Evolutionary conservation across 208 protist species (phyloP).

Genomic region (Leishmania lainsoni): DNA sequence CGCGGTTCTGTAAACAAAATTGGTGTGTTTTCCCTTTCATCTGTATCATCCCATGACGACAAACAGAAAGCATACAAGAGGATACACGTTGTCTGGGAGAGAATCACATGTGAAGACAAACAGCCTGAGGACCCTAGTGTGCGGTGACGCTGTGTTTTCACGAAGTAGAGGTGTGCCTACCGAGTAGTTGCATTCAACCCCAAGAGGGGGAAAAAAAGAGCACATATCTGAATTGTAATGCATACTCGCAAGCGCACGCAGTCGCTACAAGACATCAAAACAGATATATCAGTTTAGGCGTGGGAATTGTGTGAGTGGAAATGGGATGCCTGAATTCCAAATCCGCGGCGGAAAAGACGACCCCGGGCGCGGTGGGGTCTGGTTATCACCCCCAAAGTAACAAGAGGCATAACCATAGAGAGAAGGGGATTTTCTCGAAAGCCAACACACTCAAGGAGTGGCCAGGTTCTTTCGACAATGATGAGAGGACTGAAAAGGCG

Average conservation of each 20-base stretch:
- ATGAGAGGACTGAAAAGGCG: slow-evolving; percentile 1
- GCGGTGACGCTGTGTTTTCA: slow-evolving; percentile 1
- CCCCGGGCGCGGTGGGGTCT: not conserved
- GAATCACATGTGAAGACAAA: not conserved
- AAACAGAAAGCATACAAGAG: slow-evolving; percentile 1
- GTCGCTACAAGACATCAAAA: not conserved
- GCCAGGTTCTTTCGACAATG: slow-evolving; percentile 2
- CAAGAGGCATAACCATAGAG: not conserved
- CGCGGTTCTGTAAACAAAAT: not conserved
- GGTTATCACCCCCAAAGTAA: slow-evolving; percentile 15
- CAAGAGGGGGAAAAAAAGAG: not conserved
- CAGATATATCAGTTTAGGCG: not conserved
- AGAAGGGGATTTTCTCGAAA: slow-evolving; percentile 12
- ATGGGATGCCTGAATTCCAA: slow-evolving; percentile 72
- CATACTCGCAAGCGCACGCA: not conserved
- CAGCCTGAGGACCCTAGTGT: not conserved
- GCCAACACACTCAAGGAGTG: slow-evolving; percentile 12
- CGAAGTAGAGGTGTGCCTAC: not conserved
- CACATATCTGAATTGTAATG: not conserved
- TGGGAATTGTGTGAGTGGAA: not conserved
- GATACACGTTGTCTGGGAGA: slow-evolving; percentile 2
- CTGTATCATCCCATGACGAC: not conserved
- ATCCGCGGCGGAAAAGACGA: slow-evolving; percentile 35
- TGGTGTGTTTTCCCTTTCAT: not conserved
- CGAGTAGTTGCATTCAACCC: not conserved